Base-by-base conservation (phyloP, 2,329 filamentous ascomycete genomes). In the Phaeophleospora eucalypticola region DNA sequence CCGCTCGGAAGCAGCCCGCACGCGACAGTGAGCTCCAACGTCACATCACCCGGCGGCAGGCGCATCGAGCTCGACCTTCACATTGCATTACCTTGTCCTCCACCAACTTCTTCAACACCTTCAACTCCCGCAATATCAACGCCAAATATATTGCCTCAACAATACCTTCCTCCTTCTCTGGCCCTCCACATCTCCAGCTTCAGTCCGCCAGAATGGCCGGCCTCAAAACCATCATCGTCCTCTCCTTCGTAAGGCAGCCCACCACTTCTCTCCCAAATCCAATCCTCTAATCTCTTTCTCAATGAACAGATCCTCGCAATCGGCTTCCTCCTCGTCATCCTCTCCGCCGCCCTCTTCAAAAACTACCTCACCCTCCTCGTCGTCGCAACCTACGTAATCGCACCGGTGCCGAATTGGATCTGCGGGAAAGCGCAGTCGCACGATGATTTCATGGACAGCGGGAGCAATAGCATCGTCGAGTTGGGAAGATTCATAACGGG, bases 211-310 rank as follows among this genome's bases (percentile, higher is more conserved):
- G n/a, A n/a, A 81, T 87, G 76, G 89, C 93, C 62, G 93, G 93
- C 68, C 84, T 98, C 65, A 97, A 96, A 76, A 98, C 93, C 59
- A 98, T 98, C 73, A 98, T 98, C 71, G 89, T 88, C 57, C 87
- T 98, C 61, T 97, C 93, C 67, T 98, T 98, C 74, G 93, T 87
- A 80, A 46, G 81, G 52, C n/a, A n/a, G n/a, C n/a, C 37, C 8
- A 17, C n/a, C 16, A 37, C 16, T 16, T n/a, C 7, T 12, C 14
- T 14, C 36, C 7, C 16, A 27, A 20, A 18, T 34, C 14, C 3
- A 17, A 27, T 53, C 57, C 38, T 41, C 39, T 49, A 43, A 21
- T 42, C 32, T 49, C 15, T 48, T 48, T 32, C 37, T 14, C 18
- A 8, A 16, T n/a, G 6, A 9, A 9, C 54, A 87, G 84, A 78